Percentiles rank a stretch among this genome's conserved stretches.
phyloP scores from a whole-genome alignment of 192 early-diverging fungal genomes.

The Gigaspora rosea region DNA sequence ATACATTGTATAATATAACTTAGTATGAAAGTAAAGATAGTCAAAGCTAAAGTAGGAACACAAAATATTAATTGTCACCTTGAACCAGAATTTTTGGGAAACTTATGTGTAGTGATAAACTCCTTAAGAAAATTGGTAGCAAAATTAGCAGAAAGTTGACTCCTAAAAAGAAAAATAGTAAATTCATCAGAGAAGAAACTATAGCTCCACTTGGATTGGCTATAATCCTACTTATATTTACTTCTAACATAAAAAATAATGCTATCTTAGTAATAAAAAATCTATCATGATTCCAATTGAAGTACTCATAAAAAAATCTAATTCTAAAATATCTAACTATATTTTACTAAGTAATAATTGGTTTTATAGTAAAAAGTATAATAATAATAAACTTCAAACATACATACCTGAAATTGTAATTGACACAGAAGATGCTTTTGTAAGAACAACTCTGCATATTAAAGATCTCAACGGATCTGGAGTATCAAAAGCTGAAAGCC shows the following conservation, averaged over 20 bases:
- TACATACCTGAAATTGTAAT: slow-evolving; percentile 3
- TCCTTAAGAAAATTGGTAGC: background rate
- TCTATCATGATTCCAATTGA: slow-evolving; percentile 2
- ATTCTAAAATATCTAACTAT: background rate
- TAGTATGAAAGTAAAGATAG: too few relatives aligned
- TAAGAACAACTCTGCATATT: background rate
- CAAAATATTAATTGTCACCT: too few relatives aligned
- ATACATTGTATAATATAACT: too few relatives aligned
- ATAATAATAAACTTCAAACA: background rate
- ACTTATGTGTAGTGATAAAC: background rate
- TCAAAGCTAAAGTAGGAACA: too few relatives aligned
- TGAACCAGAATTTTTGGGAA: too few relatives aligned
- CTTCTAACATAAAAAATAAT: slow-evolving; percentile 15
- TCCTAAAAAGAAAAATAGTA: background rate
- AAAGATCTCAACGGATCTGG: background rate
- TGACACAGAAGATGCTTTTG: background rate
- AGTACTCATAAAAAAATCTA: background rate
- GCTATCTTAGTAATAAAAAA: background rate
- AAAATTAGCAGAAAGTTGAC: background rate
- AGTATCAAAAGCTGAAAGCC: background rate
- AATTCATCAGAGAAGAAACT: slow-evolving; percentile 7
- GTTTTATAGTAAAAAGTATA: background rate
- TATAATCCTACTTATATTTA: slow-evolving; percentile 5
- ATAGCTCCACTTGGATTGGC: slow-evolving; percentile 3
- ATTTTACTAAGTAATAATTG: background rate